Conservation (phyloP, 2,329 filamentous ascomycete species). For the Diaporthe velutina region DNA sequence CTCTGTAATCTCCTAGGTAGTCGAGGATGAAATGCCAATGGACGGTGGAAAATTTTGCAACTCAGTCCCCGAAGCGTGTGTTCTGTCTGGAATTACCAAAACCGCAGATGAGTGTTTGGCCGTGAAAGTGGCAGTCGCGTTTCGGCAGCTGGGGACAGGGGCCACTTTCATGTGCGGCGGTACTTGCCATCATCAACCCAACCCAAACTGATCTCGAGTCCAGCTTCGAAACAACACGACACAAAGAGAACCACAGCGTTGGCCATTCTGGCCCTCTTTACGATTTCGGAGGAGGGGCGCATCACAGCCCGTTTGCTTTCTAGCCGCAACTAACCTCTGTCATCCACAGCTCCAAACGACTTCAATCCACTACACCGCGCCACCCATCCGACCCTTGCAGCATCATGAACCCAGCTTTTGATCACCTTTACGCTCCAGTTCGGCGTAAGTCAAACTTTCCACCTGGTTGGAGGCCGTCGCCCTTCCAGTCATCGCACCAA, state of each 20-base stretch:
- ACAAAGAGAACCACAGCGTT: background rate
- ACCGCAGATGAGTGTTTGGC: background rate
- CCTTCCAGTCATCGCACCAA: background rate
- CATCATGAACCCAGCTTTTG: background rate
- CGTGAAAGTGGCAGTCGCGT: background rate
- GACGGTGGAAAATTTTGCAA: too few relatives aligned
- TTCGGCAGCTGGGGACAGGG: background rate
- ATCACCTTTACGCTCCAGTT: background rate
- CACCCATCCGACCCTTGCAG: background rate
- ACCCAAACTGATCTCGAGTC: constrained; percentile 1
- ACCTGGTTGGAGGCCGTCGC: background rate
- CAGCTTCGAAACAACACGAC: constrained; percentile 3
- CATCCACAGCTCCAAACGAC: background rate
- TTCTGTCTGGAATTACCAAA: too few relatives aligned
- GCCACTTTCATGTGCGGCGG: background rate
- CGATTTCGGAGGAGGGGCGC: background rate
- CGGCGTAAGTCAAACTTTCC: background rate
- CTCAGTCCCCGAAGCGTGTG: too few relatives aligned
- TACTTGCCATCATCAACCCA: background rate
- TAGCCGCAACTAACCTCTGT: background rate
- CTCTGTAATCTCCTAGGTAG: background rate
- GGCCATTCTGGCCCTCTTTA: background rate
- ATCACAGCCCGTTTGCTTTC: background rate
- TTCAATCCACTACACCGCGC: background rate
- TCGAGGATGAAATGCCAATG: background rate